These are phyloP conservation scores for Sanghuangporus baumii DNA, from an alignment of 1,284 basidiomycete species.

Conservation along the genomic window DNA sequence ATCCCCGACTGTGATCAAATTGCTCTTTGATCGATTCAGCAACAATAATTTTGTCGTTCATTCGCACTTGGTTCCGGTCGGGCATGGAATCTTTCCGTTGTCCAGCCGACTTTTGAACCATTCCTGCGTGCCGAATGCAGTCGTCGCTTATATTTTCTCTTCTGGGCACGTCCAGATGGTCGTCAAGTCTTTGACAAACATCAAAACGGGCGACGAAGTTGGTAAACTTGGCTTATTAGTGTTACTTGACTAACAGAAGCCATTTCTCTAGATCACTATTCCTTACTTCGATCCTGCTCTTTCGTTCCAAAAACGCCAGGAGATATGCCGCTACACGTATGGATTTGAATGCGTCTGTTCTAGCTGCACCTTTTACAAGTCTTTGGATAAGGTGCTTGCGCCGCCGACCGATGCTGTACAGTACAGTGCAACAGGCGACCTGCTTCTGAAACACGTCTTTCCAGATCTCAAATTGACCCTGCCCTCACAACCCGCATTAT, in stretches of 20 bases:
- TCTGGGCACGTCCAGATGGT: slow-evolving; percentile 46
- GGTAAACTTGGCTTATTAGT: slow-evolving; percentile 5
- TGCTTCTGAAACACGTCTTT: slow-evolving; percentile 9
- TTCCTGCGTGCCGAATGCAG: slow-evolving; percentile 68
- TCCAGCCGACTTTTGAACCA: slow-evolving; percentile 75
- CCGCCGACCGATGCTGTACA: slow-evolving; percentile 30
- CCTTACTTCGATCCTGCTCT: slow-evolving; percentile 74
- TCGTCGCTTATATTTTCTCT: slow-evolving; percentile 49
- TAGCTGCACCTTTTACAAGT: slow-evolving; percentile 43
- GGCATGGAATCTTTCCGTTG: slow-evolving; percentile 65
- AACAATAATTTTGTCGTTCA: slow-evolving; percentile 77
- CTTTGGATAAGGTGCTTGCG: slow-evolving; percentile 31
- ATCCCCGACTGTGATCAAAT: slow-evolving; percentile 24
- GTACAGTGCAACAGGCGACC: slow-evolving; percentile 24
- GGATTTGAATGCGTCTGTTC: slow-evolving; percentile 61
- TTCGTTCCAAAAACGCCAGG: slow-evolving; percentile 46
- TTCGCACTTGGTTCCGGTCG: slow-evolving; percentile 59
- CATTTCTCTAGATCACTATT: slow-evolving; percentile 48
- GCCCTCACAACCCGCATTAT: slow-evolving; percentile 26
- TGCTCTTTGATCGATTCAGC: slow-evolving; percentile 51
- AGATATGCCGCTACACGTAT: slow-evolving; percentile 55
- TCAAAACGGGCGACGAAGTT: slow-evolving; percentile 59
- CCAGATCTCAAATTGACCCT: slow-evolving; percentile 16
- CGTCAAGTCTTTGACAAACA: slow-evolving; percentile 53
- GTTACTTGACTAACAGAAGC: not conserved